phyloP scores from a whole-genome alignment of 2,329 filamentous ascomycete species.

The Metarhizium brunneum region DNA sequence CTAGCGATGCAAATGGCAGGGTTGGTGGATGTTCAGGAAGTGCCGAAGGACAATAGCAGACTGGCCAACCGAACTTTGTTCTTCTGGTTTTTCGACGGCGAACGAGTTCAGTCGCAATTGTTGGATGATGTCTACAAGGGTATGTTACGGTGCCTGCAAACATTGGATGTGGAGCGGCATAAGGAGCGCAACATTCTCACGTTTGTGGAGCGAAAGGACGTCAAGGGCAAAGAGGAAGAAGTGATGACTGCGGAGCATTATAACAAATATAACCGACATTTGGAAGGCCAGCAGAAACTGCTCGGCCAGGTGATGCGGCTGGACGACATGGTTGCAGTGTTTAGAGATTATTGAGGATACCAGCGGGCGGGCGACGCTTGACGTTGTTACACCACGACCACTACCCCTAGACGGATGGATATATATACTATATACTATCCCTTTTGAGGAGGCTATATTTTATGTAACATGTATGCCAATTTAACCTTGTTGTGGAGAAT shows the following conservation, averaged over 20 bases:
- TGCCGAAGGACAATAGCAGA: slow-evolving; percentile 78
- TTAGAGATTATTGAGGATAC: slow-evolving; percentile 59
- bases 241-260: slow-evolving; percentile 69
- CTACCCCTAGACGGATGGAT: too few relatives aligned
- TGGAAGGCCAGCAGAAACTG: slow-evolving; percentile 62
- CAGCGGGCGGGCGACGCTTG: too few relatives aligned
- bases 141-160: slow-evolving; percentile 78
- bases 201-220: slow-evolving; percentile 77
- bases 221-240: slow-evolving; percentile 74
- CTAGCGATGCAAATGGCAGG: slow-evolving; percentile 79
- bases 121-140: slow-evolving; percentile 80
- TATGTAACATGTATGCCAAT: too few relatives aligned
- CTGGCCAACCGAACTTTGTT: slow-evolving; percentile 78
- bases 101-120: slow-evolving; percentile 59
- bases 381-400: too few relatives aligned
- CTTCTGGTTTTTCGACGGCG: slow-evolving; percentile 82
- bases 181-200: slow-evolving; percentile 64
- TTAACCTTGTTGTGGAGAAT: too few relatives aligned
- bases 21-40: slow-evolving; percentile 85
- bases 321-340: slow-evolving; percentile 74
- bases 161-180: slow-evolving; percentile 65
- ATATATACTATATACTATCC: too few relatives aligned
- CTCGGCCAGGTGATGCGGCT: slow-evolving; percentile 70
- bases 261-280: slow-evolving; percentile 47
- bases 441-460: too few relatives aligned